Evolutionary conservation across 106 monocot genomes (phyloP).

Genomic region (Dioscorea alata): DNA sequence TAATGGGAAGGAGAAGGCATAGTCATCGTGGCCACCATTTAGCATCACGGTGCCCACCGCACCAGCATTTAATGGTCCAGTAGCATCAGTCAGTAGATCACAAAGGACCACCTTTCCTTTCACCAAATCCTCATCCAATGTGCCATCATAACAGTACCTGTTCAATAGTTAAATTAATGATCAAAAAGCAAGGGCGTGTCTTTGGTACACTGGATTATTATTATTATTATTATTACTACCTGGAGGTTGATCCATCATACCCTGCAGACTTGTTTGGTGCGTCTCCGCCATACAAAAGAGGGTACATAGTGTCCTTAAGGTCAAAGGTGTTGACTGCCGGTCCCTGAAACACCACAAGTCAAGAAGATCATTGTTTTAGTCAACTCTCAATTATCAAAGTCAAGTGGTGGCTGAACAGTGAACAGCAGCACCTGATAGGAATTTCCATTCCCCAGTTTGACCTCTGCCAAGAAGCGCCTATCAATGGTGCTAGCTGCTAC

Average conservation of each 20-base stretch:
- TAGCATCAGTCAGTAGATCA: background rate
- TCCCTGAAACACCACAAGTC: background rate
- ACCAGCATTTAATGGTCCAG: slow-evolving; percentile 10
- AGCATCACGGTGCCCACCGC: slow-evolving; percentile 22
- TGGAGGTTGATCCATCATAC: background rate
- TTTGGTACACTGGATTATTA: too few species aligned
- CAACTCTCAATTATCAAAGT: too few species aligned
- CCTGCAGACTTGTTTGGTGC: slow-evolving; percentile 17
- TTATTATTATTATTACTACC: background rate
- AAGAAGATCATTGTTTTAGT: too few species aligned
- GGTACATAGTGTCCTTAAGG: background rate
- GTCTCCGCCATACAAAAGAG: slow-evolving; percentile 21
- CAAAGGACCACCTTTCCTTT: slow-evolving; percentile 32
- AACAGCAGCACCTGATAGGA: background rate
- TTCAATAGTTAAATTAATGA: too few species aligned
- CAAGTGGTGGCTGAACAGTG: background rate
- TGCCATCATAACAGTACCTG: background rate
- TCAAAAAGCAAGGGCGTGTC: too few species aligned
- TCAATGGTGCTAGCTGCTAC: slow-evolving; percentile 36
- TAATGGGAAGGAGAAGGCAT: slow-evolving; percentile 14
- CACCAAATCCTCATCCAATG: slow-evolving; percentile 12
- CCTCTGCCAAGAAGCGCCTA: slow-evolving; percentile 4
- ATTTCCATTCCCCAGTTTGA: slow-evolving; percentile 3
- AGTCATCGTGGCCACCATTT: background rate
- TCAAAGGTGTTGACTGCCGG: slow-evolving; percentile 5